A percentile compares a stretch with the other conserved stretches of the same genome.
Evolutionary conservation across 164 flowering plant genomes (phyloP).

Genomic region (Aristolochia contorta): DNA sequence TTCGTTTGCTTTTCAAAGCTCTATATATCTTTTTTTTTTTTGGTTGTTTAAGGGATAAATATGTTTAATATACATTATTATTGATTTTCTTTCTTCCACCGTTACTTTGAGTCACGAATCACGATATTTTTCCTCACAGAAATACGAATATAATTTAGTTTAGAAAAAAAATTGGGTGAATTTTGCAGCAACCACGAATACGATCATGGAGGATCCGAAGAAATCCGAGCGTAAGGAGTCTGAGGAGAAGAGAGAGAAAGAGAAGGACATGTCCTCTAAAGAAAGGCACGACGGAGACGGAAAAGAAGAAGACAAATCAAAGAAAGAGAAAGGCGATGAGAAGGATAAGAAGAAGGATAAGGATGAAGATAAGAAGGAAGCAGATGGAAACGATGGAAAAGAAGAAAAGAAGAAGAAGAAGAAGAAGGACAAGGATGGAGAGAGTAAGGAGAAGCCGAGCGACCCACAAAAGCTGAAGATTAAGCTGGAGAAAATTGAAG

Average conservation of each 20-base stretch:
- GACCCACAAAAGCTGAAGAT: background rate
- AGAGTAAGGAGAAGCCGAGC: background rate
- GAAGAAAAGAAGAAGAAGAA: background rate
- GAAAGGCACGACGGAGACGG: background rate
- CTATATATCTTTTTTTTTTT: too few relatives aligned
- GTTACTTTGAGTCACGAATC: too few relatives aligned
- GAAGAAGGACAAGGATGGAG: slow-evolving; percentile 1
- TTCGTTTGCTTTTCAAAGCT: too few relatives aligned
- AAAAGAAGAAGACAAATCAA: background rate
- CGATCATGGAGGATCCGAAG: background rate
- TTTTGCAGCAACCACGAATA: background rate
- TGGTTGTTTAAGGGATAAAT: too few relatives aligned
- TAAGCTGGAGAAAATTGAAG: slow-evolving; percentile 1
- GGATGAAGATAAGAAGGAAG: background rate
- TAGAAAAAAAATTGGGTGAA: too few relatives aligned
- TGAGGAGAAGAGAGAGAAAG: background rate
- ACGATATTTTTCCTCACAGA: too few relatives aligned
- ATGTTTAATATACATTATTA: too few relatives aligned
- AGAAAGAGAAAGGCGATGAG: background rate
- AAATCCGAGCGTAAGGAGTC: background rate
- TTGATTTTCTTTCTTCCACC: too few relatives aligned
- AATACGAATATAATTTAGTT: too few relatives aligned
- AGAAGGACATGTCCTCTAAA: background rate
- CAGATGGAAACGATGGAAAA: background rate
- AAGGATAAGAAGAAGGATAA: background rate